phyloP scores from a whole-genome alignment of 352 stramenopile species.

The Pythium utonaiense region DNA sequence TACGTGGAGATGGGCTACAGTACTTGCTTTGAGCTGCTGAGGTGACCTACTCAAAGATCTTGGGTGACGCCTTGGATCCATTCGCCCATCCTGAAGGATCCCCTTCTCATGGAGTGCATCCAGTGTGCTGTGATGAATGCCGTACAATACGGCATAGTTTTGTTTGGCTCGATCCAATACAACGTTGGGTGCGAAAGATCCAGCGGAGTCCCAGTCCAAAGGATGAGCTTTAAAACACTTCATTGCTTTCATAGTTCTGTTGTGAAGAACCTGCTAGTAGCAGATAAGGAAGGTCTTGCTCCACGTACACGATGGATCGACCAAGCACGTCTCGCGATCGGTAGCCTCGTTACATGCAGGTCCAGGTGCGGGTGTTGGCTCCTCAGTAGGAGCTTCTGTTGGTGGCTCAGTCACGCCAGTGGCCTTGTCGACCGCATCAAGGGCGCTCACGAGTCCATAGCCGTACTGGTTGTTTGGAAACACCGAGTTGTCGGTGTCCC shows the following conservation, averaged over 20 bases:
- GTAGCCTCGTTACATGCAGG: not conserved
- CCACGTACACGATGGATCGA: not conserved
- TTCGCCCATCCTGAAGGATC: too few species aligned
- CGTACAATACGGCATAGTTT: too few species aligned
- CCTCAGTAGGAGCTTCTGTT: not conserved
- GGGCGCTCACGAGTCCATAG: conserved; percentile 23
- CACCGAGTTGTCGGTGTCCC: conserved; percentile 7
- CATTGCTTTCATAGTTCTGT: too few species aligned
- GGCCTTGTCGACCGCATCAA: not conserved
- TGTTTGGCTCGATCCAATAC: too few species aligned
- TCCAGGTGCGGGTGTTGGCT: not conserved
- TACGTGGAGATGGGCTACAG: not conserved
- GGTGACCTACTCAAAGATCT: not conserved
- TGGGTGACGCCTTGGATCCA: not conserved
- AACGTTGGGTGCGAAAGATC: too few species aligned
- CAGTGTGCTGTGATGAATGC: too few species aligned
- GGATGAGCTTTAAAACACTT: too few species aligned
- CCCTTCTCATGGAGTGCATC: too few species aligned
- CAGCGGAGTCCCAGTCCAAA: too few species aligned
- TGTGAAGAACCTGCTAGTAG: not conserved
- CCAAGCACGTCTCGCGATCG: not conserved
- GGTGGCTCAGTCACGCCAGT: not conserved
- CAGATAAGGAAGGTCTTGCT: not conserved
- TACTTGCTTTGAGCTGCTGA: too few species aligned
- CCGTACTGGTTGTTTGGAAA: conserved; percentile 30